Evolutionary conservation across 192 early-diverging fungal genomes (phyloP).

Genomic region (Lobosporangium transversale): DNA sequence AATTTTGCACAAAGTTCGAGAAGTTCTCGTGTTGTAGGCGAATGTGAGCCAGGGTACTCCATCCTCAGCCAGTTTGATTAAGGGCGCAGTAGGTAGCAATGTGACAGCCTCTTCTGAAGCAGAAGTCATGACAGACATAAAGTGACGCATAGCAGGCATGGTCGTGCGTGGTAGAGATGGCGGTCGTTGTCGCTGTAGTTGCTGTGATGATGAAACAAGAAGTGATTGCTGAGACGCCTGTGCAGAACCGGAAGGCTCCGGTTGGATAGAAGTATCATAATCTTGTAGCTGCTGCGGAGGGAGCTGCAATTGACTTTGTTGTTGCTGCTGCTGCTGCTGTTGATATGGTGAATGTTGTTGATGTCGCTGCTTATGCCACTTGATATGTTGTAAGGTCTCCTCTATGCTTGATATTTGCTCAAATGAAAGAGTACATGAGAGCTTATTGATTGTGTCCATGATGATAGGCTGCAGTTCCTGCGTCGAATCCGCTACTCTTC

Average conservation of each 20-base stretch:
- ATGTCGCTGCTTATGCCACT: not conserved
- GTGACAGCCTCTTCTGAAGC: not conserved
- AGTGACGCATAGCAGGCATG: slow-evolving; percentile 1
- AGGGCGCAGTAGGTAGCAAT: not conserved
- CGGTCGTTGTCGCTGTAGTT: no score
- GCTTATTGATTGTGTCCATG: not conserved
- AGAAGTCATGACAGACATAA: slow-evolving; percentile 2
- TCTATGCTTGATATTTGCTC: slow-evolving; percentile 11
- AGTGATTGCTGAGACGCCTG: no score
- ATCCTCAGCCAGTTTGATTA: not conserved
- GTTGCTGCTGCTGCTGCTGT: not conserved
- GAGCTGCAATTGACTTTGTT: not conserved
- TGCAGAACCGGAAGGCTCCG: no score
- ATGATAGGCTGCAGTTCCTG: no score
- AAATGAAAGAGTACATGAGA: not conserved
- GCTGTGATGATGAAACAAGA: no score
- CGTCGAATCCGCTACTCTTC: no score
- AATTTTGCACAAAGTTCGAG: not conserved
- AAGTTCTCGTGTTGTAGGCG: not conserved
- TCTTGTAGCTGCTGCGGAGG: no score
- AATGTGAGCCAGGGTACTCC: slow-evolving; percentile 11
- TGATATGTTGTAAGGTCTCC: not conserved
- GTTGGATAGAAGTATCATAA: no score
- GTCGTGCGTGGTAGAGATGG: no score
- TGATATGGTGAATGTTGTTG: not conserved